Evolutionary conservation across 345 rosid species (phyloP).

Genomic region (Populus nigra): DNA sequence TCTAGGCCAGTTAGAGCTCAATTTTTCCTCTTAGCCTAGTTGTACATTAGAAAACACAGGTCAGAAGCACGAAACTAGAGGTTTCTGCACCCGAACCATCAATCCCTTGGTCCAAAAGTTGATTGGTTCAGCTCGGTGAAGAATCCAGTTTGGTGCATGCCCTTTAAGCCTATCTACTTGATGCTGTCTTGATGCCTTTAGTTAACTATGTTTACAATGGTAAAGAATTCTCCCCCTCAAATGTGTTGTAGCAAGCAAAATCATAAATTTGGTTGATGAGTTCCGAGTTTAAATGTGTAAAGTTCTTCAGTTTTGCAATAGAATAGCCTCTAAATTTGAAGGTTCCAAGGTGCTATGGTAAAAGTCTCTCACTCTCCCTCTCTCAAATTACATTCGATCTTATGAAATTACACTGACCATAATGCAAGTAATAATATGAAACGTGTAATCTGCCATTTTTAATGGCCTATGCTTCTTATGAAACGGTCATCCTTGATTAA

Average conservation of each 20-base stretch:
- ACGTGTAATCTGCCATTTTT: neutral
- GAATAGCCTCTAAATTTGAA: neutral
- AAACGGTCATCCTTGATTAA: neutral
- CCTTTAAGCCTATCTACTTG: neutral
- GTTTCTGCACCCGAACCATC: neutral
- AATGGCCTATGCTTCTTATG: neutral
- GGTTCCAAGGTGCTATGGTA: neutral
- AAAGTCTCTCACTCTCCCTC: neutral
- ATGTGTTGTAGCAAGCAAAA: conserved; percentile 19
- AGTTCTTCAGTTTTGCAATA: conserved; percentile 8
- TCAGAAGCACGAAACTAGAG: conserved; percentile 4
- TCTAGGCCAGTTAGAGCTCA: conserved; percentile 1
- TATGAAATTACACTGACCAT: neutral
- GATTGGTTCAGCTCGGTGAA: neutral
- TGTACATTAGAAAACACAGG: neutral
- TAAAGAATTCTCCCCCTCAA: neutral
- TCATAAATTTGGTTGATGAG: conserved; percentile 13
- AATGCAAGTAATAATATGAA: neutral
- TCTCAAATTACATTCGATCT: neutral
- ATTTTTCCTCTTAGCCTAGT: neutral
- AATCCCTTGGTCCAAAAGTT: neutral
- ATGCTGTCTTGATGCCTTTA: conserved; percentile 1
- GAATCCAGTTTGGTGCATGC: conserved; percentile 9
- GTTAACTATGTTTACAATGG: neutral
- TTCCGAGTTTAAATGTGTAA: conserved; percentile 25